phyloP scores from a whole-genome alignment of 306 rosid species.

The Vicia faba region DNA sequence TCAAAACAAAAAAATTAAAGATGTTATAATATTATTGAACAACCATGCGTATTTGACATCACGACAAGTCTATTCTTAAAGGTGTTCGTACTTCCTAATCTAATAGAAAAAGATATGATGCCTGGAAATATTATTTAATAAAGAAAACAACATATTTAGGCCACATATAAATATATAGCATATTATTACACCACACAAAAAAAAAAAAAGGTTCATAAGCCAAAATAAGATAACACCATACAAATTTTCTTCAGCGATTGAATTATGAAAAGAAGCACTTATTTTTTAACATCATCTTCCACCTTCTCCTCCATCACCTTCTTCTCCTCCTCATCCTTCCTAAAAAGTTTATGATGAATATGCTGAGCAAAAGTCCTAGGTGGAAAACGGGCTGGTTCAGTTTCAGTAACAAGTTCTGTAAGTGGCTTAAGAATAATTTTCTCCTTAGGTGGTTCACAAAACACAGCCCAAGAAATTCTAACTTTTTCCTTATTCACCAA shows the following conservation, averaged over 20 bases:
- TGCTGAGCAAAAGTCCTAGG: constrained; percentile 89
- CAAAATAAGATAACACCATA: background rate
- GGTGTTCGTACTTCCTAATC: too few relatives aligned
- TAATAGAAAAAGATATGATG: too few relatives aligned
- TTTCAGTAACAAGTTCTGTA: constrained; percentile 56
- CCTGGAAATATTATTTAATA: background rate
- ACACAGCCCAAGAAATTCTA: constrained; percentile 88
- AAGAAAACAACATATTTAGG: constrained; percentile 13
- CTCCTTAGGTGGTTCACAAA: constrained; percentile 89
- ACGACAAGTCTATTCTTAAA: too few relatives aligned
- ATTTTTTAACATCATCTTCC: constrained; percentile 10
- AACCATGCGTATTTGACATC: too few relatives aligned
- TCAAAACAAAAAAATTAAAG: too few relatives aligned
- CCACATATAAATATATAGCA: constrained; percentile 1
- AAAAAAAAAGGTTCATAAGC: constrained; percentile 6
- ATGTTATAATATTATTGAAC: too few relatives aligned
- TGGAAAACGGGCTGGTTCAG: constrained; percentile 59
- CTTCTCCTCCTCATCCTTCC: constrained; percentile 45
- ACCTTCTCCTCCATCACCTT: constrained; percentile 7
- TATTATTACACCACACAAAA: background rate
- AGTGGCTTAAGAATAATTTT: constrained; percentile 80
- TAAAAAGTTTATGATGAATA: constrained; percentile 74
- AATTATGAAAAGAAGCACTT: background rate
- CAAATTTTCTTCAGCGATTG: background rate
- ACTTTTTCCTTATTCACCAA: constrained; percentile 86